Percentiles rank a stretch among this genome's conserved stretches.
Conservation (phyloP, 805 yeast genomes). For the Pichia californica region DNA sequence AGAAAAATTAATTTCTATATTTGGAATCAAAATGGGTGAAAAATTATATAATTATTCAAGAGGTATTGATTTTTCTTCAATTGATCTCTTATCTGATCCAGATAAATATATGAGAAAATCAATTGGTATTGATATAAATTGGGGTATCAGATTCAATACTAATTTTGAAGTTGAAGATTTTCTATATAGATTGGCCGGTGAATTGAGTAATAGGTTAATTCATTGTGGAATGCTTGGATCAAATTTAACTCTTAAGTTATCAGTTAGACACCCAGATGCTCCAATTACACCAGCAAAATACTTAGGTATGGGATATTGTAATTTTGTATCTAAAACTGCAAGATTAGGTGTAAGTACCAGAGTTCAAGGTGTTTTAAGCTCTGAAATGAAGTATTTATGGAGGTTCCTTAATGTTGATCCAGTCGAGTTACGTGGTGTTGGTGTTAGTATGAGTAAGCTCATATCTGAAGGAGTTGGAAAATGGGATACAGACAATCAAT, state of each 20-base stretch:
- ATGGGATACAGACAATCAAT: conserved; percentile 24
- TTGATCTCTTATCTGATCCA: conserved; percentile 45
- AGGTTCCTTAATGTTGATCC: conserved; percentile 49
- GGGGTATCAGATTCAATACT: conserved; percentile 75
- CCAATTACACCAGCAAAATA: conserved; percentile 72
- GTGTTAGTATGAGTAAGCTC: conserved; percentile 60
- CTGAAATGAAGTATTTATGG: conserved; percentile 52
- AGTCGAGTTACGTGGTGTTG: conserved; percentile 69
- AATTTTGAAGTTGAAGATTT: conserved; percentile 60
- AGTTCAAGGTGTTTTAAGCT: conserved; percentile 52
- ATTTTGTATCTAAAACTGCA: conserved; percentile 50
- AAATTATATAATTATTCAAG: conserved; percentile 53
- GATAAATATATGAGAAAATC: conserved; percentile 58
- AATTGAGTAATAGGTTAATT: conserved; percentile 48
- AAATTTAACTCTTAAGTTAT: conserved; percentile 57
- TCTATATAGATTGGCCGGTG: conserved; percentile 49
- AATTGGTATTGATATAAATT: conserved; percentile 81
- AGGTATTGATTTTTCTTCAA: conserved; percentile 62
- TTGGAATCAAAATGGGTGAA: conserved; percentile 69
- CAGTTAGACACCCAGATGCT: conserved; percentile 57
- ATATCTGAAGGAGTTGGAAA: conserved; percentile 28
- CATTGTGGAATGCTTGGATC: conserved; percentile 45
- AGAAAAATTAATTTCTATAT: conserved; percentile 33
- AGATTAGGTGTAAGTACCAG: conserved; percentile 56
- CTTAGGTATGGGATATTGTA: conserved; percentile 82